Evolutionary conservation across 2,329 filamentous ascomycete genomes (phyloP).

Genomic region (Calonectria hongkongensis): DNA sequence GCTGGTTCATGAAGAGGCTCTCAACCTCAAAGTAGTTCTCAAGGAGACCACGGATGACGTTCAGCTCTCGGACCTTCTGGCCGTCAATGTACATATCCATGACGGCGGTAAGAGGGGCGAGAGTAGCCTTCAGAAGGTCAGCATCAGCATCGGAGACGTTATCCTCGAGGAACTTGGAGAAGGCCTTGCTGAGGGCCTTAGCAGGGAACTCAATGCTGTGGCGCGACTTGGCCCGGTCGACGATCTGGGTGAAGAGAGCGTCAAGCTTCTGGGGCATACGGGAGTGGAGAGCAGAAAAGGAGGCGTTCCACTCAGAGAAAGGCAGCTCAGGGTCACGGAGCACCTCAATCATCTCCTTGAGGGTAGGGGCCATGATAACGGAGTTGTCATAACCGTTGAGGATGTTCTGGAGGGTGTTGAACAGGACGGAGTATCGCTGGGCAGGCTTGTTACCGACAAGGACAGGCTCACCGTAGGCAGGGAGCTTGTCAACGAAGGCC

Average conservation of each 20-base stretch:
- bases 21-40: conserved; percentile 89
- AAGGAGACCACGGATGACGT: conserved; percentile 86
- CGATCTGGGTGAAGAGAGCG: conserved; percentile 85
- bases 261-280: conserved; percentile 98
- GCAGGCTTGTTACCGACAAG: conserved; percentile 93
- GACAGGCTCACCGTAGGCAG: conserved; percentile 89
- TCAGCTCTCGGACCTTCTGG: conserved; percentile 92
- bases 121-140: conserved; percentile 81
- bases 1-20: conserved; percentile 89
- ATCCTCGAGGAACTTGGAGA: conserved; percentile 92
- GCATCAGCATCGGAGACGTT: conserved; percentile 84
- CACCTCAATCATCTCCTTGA: conserved; percentile 93
- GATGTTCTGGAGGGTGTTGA: conserved; percentile 89
- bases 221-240: conserved; percentile 87
- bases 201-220: conserved; percentile 89
- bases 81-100: conserved; percentile 89
- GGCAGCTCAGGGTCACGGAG: conserved; percentile 92
- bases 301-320: conserved; percentile 96
- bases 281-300: conserved; percentile 96
- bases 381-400: conserved; percentile 97
- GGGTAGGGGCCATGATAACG: conserved; percentile 90
- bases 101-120: conserved; percentile 85
- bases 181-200: conserved; percentile 88
- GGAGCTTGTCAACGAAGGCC: conserved; percentile 93
- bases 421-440: conserved; percentile 87